Base-by-base conservation (phyloP, 495 filamentous ascomycete genomes). In the Podospora sp. region DNA sequence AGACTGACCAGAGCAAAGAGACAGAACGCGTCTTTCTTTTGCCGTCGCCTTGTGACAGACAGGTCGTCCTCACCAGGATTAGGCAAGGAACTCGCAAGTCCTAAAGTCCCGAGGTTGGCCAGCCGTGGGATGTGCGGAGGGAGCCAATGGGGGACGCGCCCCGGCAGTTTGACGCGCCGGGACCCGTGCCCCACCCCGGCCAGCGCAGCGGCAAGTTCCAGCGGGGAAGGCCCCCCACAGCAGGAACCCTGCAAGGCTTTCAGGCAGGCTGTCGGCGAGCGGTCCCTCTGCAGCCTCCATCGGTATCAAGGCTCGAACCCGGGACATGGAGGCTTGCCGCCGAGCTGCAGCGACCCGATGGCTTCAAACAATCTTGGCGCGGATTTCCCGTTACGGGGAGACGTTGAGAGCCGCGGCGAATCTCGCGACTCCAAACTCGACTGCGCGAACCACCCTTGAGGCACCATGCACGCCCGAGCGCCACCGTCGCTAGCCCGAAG, bases 401-500 rank as follows among this genome's bases (percentile, higher is more conserved):
- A 57, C 26, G 22, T 7, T 21, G 21, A 57, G 26, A 57, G 5
- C 22, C 26, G 12, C 11, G 22, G 22, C 53, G 53, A 27, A 26
- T 27, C 21, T 57, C 26, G 6, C 12, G 22, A 14, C 12, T 21
- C 22, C 21, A 24, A 27, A 25, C 22, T 26, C 53, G 53, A 6
- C 20, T 25, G 40, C 14, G 40, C 40, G 40, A 46, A 46, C 53
- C 6, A 56, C 2, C 1, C 7, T n/a, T n/a, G 2, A 56, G 26
- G 14, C 22, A 57, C 18, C 40, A 46, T 33, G 40, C 40, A 14
- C 40, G 2, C 40, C 40, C 40, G 24, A 64, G 52, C 20, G 62
- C 62, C 62, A 64, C 62, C 25, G 18, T 52, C 26, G 49, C 62
- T 36, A 53, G 25, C 50, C 62, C 46, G 52, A 52, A 55, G 46